Evolutionary conservation across 805 yeast species (phyloP), one percentile per base, ranked within the genome.

Genomic region (Metschnikowia koreensis): DNA sequence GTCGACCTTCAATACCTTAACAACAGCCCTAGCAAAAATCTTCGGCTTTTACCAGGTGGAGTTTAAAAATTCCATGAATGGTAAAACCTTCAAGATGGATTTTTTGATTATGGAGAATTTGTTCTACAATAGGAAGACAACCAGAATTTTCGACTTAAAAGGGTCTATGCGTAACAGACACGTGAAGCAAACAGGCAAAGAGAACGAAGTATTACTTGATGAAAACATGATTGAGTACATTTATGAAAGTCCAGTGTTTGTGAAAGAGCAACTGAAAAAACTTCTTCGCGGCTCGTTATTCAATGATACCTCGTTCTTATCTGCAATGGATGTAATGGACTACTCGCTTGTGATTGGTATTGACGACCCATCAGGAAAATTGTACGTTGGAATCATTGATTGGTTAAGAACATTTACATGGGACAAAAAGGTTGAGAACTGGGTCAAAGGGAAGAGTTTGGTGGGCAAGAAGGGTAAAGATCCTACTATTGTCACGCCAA

Each of bases 271-370:
- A 60, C 93, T 91, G 64, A 94, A 94, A 65, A 85, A 88, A 60
- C 70, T 91, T 38, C 68, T 94, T 45, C 73, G 97, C 44, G 93
- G 97, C 0, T 92, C 97, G 0, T 70, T 94, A 29, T 94, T 96
- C 87, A 94, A 96, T 64, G 99, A 94, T 62, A 94, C 98, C 0
- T 73, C 94, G 13, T 96, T 94, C 66, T 72, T 94, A 48, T 91
- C 96, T 3, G 94, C 96, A 62, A 89, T 94, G 96, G 96, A 94
- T 64, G 98, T 94, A 6, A 94, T 94, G 99, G 99, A 94, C 67
- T 94, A 94, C 64, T 93, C 98, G 0, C 74, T 94, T 57, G 97
- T 94, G 9, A 86, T 94, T 53, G 99, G 98, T 0, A 89, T 94
- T 39, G 96, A 94, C 64, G 77, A 74, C 43, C 66, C 73, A 11